A percentile compares a stretch with the other conserved stretches of the same genome.
phyloP scores from a whole-genome alignment of 768 basidiomycete genomes.

The Leucocoprinus sp. region DNA sequence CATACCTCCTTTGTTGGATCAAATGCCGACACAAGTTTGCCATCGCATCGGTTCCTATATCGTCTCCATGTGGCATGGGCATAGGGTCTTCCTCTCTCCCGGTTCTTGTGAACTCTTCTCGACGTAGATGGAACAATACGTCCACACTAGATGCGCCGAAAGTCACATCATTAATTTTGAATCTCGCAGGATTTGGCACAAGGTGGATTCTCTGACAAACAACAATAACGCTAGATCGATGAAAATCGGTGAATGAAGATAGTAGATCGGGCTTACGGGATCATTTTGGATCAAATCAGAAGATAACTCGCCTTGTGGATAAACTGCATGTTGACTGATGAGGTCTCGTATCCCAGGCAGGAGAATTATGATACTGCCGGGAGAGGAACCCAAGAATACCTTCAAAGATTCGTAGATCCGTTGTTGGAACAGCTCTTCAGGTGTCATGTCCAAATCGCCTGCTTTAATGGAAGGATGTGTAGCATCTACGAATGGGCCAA shows the following conservation, averaged over 20 bases:
- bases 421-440: conserved; percentile 57
- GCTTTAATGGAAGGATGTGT: conserved; percentile 64
- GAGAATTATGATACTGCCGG: conserved; percentile 65
- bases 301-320: conserved; percentile 70
- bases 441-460: conserved; percentile 64
- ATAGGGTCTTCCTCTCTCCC: conserved; percentile 54
- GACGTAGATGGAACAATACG: conserved; percentile 80
- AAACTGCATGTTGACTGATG: conserved; percentile 70
- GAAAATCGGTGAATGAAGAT: not conserved
- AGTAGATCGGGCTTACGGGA: conserved; percentile 33
- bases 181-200: conserved; percentile 81
- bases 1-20: conserved; percentile 78
- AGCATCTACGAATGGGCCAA: conserved; percentile 87
- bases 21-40: conserved; percentile 70
- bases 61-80: conserved; percentile 27
- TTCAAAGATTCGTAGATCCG: conserved; percentile 53
- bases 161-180: conserved; percentile 76
- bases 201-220: conserved; percentile 57
- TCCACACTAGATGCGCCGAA: conserved; percentile 84
- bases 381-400: conserved; percentile 49
- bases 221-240: not conserved
- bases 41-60: conserved; percentile 63
- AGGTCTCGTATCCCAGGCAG: conserved; percentile 82
- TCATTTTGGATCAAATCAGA: conserved; percentile 33
- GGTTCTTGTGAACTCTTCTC: conserved; percentile 69